These are phyloP conservation scores for Lodderomyces parapsilosis DNA, from an alignment of 1,139 yeast genomes.

Conservation along the genomic window DNA sequence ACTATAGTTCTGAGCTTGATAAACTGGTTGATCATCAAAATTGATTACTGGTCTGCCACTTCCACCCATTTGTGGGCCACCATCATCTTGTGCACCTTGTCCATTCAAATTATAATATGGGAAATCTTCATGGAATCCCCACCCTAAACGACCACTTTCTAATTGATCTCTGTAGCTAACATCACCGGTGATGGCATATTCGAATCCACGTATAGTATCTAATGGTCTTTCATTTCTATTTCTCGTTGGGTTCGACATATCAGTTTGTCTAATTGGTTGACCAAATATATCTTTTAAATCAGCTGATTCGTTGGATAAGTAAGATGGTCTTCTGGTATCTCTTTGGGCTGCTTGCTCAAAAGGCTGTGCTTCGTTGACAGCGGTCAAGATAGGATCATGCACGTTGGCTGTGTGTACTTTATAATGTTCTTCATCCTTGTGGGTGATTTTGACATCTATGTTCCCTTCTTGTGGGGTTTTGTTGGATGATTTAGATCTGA, in stretches of 20 bases:
- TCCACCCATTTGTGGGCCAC: conserved; percentile 17
- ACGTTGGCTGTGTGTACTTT: conserved; percentile 61
- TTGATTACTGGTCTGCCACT: conserved; percentile 33
- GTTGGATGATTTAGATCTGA: conserved; percentile 34
- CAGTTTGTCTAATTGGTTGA: conserved; percentile 68
- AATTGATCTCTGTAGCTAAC: conserved; percentile 70
- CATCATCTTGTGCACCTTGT: conserved; percentile 4
- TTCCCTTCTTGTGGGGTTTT: conserved; percentile 15
- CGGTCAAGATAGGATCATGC: conserved; percentile 86
- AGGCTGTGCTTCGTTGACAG: conserved; percentile 94
- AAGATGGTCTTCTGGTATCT: conserved; percentile 38
- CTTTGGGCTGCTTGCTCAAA: conserved; percentile 71
- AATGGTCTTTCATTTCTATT: conserved; percentile 91
- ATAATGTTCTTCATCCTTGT: conserved; percentile 25
- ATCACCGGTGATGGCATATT: conserved; percentile 91
- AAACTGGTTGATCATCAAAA: conserved; percentile 61
- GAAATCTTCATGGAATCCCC: conserved; percentile 61
- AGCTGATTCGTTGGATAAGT: conserved; percentile 38
- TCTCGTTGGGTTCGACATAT: conserved; percentile 89
- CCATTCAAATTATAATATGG: conserved; percentile 31
- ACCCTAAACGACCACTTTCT: conserved; percentile 76
- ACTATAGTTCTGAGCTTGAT: conserved; percentile 55
- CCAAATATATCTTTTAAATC: conserved; percentile 83
- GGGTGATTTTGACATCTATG: conserved; percentile 38
- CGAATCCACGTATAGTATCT: conserved; percentile 91